Evolutionary conservation across 106 monocot species (phyloP), one percentile per base, ranked within the genome.

Genomic region (Platanthera zijinensis): DNA sequence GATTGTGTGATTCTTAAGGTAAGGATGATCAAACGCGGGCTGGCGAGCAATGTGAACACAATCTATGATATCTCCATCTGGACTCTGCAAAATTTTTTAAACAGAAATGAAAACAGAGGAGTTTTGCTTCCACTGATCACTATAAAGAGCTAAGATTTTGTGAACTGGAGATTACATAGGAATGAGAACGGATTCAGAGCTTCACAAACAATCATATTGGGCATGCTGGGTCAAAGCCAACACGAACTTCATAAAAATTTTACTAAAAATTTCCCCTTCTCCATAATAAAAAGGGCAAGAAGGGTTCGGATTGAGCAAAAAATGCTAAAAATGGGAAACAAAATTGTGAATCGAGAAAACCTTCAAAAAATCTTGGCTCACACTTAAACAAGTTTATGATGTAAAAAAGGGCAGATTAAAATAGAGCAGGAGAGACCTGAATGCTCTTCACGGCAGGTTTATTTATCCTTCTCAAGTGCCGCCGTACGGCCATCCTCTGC

Each of bases 11-110:
- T 77, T 77, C 52, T 39, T 63, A 11, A 77, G 77, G n/a, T 66
- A 77, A 48, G 77, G 77, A 19, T 77, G 77, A 50, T 77, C 77
- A 48, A 77, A 77, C 10, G 77, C 66, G 12, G 77, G 77, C 28
- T 77, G 77, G 8, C 52, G 50, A 68, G 50, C 51, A 30, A 77
- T 77, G 30, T 68, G 19, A 19, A 77, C 77, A 68, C 77, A 77
- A 68, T 77, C 77, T 67, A 77, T 77, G 32, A 77, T 77, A 77
- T 77, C 77, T 28, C 77, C 77, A 39, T 77, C 77, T 39, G 66
- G 51, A 8, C 77, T 68, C 77, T 77, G 68, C 76, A 76, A 21
- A 49, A 6, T 49, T 49, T 49, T 19, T 57, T 17, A 53, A 53
- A 66, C 10, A 66, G 12, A 39, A 66, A 66, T 12, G 56, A 61